Evolutionary conservation across 306 rosid species (phyloP).

Genomic region (Castanopsis chinensis): DNA sequence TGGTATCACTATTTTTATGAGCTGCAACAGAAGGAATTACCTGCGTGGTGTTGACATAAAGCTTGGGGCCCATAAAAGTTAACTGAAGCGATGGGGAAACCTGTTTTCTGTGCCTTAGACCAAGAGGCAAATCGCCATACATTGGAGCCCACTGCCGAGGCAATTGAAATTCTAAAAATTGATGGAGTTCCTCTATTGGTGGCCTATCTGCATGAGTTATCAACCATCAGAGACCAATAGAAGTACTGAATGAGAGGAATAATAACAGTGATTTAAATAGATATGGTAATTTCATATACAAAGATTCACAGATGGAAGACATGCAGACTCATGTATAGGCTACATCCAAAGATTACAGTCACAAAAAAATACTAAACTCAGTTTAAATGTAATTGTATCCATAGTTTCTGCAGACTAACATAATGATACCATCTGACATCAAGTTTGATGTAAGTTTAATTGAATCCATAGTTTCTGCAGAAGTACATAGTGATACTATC

Average conservation of each 20-base stretch:
- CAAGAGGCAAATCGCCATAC: constrained; percentile 80
- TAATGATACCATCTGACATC: too few relatives aligned
- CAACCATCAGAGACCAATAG: constrained; percentile 8
- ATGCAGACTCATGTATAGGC: background rate
- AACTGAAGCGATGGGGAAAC: constrained; percentile 73
- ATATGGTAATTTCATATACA: background rate
- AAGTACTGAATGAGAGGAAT: background rate
- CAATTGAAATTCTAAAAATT: constrained; percentile 85
- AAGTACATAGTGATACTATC: background rate
- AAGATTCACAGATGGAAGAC: background rate
- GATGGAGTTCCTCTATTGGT: constrained; percentile 81
- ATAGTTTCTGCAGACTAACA: background rate
- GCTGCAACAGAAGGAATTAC: constrained; percentile 30
- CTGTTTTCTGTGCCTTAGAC: constrained; percentile 53
- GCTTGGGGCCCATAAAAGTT: constrained; percentile 80
- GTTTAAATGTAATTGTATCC: background rate
- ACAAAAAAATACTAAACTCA: background rate
- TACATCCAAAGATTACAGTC: background rate
- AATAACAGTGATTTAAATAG: background rate
- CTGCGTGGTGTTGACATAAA: constrained; percentile 80
- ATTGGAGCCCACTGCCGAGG: constrained; percentile 95
- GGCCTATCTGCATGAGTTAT: constrained; percentile 74
- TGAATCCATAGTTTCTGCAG: background rate
- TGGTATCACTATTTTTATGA: background rate
- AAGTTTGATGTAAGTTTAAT: background rate